A percentile compares a stretch with the other conserved stretches of the same genome.
Conservation (phyloP, 345 rosid species). For the Camelina sativa region DNA sequence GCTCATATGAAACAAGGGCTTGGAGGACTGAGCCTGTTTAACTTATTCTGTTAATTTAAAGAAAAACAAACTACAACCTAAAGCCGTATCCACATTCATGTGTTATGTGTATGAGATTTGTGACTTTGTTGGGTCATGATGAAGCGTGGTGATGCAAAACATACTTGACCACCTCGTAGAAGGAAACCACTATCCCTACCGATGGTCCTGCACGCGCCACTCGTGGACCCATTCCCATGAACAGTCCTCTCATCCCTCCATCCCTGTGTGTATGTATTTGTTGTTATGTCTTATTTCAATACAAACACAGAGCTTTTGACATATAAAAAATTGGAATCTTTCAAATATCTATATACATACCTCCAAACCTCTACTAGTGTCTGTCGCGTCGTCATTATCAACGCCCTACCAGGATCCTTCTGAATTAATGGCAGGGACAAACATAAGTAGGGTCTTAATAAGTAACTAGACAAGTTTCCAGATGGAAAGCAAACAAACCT, state of each 20-base stretch:
- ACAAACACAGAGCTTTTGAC: conserved; percentile 21
- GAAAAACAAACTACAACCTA: conserved; percentile 23
- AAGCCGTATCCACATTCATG: conserved; percentile 27
- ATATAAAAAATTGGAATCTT: background rate
- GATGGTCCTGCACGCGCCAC: conserved; percentile 95
- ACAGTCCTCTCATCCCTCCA: conserved; percentile 83
- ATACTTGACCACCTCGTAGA: conserved; percentile 86
- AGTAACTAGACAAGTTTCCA: background rate
- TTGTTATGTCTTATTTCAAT: conserved; percentile 22
- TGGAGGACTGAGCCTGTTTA: conserved; percentile 32
- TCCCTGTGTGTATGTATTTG: conserved; percentile 52
- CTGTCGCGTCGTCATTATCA: conserved; percentile 80
- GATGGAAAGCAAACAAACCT: conserved; percentile 51
- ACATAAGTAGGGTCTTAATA: background rate
- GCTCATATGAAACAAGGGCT: conserved; percentile 35
- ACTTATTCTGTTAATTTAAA: conserved; percentile 15
- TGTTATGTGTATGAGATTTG: background rate
- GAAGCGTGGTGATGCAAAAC: conserved; percentile 56
- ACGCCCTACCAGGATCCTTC: conserved; percentile 75
- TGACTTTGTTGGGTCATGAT: conserved; percentile 33
- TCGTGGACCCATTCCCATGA: conserved; percentile 92
- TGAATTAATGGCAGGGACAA: conserved; percentile 42
- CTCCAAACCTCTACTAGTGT: conserved; percentile 87
- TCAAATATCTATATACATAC: conserved; percentile 44
- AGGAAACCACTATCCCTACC: conserved; percentile 91